phyloP scores from a whole-genome alignment of 306 rosid species.

The Leucaena leucocephala region DNA sequence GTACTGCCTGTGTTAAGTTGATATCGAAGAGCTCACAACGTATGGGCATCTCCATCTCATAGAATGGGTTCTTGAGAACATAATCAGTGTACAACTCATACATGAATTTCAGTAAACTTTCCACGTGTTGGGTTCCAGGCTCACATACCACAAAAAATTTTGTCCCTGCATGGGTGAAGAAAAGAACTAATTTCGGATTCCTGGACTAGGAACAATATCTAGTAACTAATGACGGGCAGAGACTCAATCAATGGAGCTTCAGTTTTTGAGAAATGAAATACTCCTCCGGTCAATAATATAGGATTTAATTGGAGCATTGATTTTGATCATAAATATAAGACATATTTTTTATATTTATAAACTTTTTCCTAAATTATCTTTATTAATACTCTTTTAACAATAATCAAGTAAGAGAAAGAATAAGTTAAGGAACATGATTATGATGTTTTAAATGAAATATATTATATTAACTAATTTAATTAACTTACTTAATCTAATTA shows the following conservation, averaged over 20 bases:
- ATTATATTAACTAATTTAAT: too few relatives aligned
- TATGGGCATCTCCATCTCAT: slow-evolving; percentile 99
- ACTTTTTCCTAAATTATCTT: too few relatives aligned
- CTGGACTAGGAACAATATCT: not conserved
- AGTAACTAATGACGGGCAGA: not conserved
- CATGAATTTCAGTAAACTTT: slow-evolving; percentile 68
- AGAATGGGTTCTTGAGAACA: slow-evolving; percentile 93
- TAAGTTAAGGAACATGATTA: too few relatives aligned
- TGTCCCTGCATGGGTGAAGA: slow-evolving; percentile 63
- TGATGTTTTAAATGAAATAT: too few relatives aligned
- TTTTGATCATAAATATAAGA: too few relatives aligned
- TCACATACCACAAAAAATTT: slow-evolving; percentile 87
- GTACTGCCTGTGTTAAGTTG: slow-evolving; percentile 71
- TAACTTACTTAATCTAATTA: too few relatives aligned
- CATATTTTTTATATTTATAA: too few relatives aligned
- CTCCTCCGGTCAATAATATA: too few relatives aligned
- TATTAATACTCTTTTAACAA: too few relatives aligned
- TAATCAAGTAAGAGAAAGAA: too few relatives aligned
- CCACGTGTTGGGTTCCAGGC: slow-evolving; percentile 86
- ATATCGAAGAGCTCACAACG: slow-evolving; percentile 93
- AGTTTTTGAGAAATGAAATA: not conserved
- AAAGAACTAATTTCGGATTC: slow-evolving; percentile 4
- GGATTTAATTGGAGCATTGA: too few relatives aligned
- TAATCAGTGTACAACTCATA: slow-evolving; percentile 84
- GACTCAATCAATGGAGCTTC: not conserved